Evolutionary conservation across 768 basidiomycete species (phyloP).

Genomic region (Auricularia heimuer): DNA sequence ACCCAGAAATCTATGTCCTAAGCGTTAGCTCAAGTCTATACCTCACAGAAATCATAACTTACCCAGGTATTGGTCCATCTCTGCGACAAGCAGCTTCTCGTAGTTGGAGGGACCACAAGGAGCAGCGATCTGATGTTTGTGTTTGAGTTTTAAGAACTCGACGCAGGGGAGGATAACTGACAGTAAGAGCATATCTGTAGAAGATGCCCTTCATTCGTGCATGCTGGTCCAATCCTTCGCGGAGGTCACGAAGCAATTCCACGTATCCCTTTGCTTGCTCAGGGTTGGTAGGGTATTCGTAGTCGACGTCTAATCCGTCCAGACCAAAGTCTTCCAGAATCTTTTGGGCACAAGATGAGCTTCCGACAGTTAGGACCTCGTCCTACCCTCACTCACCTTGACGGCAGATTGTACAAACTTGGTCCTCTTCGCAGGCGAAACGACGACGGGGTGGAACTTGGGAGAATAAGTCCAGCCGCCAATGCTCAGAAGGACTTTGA

Average conservation of each 20-base stretch:
- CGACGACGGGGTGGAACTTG: conserved; percentile 74
- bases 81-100: conserved; percentile 60
- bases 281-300: conserved; percentile 80
- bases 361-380: background rate
- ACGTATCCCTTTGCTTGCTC: conserved; percentile 77
- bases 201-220: conserved; percentile 49
- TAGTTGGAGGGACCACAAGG: conserved; percentile 88
- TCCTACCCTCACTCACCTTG: conserved; percentile 15
- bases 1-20: background rate
- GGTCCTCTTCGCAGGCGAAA: conserved; percentile 47
- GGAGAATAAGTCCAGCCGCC: conserved; percentile 95
- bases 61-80: conserved; percentile 73
- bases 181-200: conserved; percentile 65
- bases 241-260: conserved; percentile 65
- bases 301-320: conserved; percentile 88
- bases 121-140: conserved; percentile 60
- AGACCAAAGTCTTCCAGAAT: conserved; percentile 84
- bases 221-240: conserved; percentile 66
- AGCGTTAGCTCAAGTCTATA: background rate
- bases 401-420: conserved; percentile 78
- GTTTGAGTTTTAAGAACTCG: background rate
- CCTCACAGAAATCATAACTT: background rate
- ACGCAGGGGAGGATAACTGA: conserved; percentile 25
- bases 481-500: conserved; percentile 63
- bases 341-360: background rate